These are phyloP conservation scores for Saccharomycopsis olivae DNA, from an alignment of 805 yeast genomes.

Conservation along the genomic window DNA sequence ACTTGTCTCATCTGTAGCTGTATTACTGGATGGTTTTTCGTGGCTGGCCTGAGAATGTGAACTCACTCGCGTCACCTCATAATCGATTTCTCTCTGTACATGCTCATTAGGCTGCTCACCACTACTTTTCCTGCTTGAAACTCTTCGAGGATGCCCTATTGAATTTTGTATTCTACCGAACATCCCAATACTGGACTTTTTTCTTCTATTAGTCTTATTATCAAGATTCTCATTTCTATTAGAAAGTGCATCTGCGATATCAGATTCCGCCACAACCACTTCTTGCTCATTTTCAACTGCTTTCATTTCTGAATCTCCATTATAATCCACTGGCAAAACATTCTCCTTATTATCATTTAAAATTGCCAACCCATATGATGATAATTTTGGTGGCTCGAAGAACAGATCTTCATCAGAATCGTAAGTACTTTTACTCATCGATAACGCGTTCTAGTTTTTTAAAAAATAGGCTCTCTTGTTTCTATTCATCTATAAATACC, in stretches of 20 bases:
- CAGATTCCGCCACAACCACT: not conserved
- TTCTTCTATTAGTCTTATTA: not conserved
- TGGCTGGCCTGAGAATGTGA: constrained; percentile 6
- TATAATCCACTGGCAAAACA: not conserved
- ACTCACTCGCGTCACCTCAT: not conserved
- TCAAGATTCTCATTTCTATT: not conserved
- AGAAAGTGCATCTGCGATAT: not conserved
- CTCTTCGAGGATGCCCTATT: constrained; percentile 16
- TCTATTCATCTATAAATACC: no score
- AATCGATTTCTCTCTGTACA: not conserved
- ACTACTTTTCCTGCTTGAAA: constrained; percentile 12
- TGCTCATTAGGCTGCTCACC: not conserved
- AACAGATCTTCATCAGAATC: constrained; percentile 20
- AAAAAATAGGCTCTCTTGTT: no score
- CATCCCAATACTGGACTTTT: not conserved
- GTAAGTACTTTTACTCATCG: constrained; percentile 11
- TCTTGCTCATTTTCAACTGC: constrained; percentile 1
- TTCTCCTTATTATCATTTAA: constrained; percentile 12
- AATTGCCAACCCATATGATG: constrained; percentile 14
- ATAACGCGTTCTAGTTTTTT: no score
- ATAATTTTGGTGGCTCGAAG: constrained; percentile 18
- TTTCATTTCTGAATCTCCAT: not conserved
- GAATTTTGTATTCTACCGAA: not conserved
- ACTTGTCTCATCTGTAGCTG: constrained; percentile 3
- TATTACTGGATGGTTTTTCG: not conserved